Percentiles rank a stretch among this genome's conserved stretches.
Conservation (phyloP, 1,139 yeast species). For the Zygosaccharomyces sapae region DNA sequence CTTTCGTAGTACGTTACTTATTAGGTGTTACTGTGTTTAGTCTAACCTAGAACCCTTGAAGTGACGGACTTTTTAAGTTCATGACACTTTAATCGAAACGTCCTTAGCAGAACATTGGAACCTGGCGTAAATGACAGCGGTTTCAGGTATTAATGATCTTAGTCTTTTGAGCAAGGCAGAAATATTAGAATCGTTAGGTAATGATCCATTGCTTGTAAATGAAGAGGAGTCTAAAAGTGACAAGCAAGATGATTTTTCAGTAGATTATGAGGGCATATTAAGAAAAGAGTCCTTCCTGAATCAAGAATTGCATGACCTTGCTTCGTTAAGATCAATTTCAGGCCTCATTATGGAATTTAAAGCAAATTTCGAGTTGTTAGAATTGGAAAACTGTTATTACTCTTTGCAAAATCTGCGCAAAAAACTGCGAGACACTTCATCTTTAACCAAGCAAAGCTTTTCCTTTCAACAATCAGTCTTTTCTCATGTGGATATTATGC, state of each 20-base stretch:
- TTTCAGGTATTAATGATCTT: background rate
- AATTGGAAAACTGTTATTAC: slow-evolving; percentile 33
- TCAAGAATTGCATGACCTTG: slow-evolving; percentile 23
- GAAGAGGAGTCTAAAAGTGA: background rate
- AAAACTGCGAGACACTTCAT: slow-evolving; percentile 20
- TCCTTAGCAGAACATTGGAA: background rate
- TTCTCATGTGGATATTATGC: slow-evolving; percentile 28
- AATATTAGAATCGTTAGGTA: slow-evolving; percentile 15
- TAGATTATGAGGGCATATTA: slow-evolving; percentile 14
- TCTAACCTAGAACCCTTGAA: no score
- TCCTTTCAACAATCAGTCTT: slow-evolving; percentile 31
- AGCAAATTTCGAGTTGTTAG: slow-evolving; percentile 27
- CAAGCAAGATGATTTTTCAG: background rate
- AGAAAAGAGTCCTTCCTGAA: slow-evolving; percentile 22
- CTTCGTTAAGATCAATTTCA: slow-evolving; percentile 19
- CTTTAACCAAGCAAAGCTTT: slow-evolving; percentile 22
- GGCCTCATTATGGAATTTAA: slow-evolving; percentile 28
- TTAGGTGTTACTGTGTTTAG: no score
- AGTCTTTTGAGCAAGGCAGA: slow-evolving; percentile 5
- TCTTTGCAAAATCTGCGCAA: slow-evolving; percentile 28
- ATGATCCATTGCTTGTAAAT: slow-evolving; percentile 23
- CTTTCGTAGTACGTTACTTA: background rate
- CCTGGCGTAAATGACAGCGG: background rate
- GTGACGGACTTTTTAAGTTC: no score
- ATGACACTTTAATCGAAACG: no score